phyloP scores from a whole-genome alignment of 305 asterid species.

The Ilex paraguariensis region DNA sequence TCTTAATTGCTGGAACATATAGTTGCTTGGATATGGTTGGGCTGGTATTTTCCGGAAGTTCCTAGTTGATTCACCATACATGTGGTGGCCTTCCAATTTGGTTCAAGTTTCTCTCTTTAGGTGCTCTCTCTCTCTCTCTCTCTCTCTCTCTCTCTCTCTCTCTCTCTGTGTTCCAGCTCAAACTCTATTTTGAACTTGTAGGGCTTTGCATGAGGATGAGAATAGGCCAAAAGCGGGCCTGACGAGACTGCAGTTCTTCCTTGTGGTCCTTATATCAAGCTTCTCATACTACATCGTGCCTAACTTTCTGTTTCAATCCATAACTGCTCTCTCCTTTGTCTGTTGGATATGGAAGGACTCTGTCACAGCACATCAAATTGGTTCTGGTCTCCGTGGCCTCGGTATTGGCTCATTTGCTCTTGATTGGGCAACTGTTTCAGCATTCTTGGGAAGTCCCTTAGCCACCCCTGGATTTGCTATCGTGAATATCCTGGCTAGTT shows the following conservation, averaged over 20 bases:
- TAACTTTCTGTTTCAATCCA: conserved; percentile 57
- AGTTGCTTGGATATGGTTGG: conserved; percentile 79
- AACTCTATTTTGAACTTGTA: neutral
- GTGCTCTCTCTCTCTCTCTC: conserved; percentile 5
- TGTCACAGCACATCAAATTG: conserved; percentile 61
- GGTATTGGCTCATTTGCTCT: conserved; percentile 66
- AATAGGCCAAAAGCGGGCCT: conserved; percentile 50
- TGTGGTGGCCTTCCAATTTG: conserved; percentile 87
- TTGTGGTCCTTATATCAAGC: conserved; percentile 45
- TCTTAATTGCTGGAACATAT: neutral
- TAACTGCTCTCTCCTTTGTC: conserved; percentile 57
- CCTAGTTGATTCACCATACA: conserved; percentile 68
- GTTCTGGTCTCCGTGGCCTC: conserved; percentile 54
- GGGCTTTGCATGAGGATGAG: conserved; percentile 67
- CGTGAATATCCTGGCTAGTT: conserved; percentile 54
- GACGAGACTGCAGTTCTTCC: conserved; percentile 64
- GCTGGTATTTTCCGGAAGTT: conserved; percentile 63
- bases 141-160: neutral
- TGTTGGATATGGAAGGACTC: conserved; percentile 73
- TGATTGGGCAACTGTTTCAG: conserved; percentile 66
- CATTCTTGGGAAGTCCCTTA: conserved; percentile 61
- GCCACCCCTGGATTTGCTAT: conserved; percentile 72
- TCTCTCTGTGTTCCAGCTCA: neutral
- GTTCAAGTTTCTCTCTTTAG: conserved; percentile 69
- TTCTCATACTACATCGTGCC: conserved; percentile 62